A percentile compares a stretch with the other conserved stretches of the same genome.
These are phyloP conservation scores for Austropuccinia psidii DNA, from an alignment of 1,284 basidiomycete species.

Conservation along the genomic window DNA sequence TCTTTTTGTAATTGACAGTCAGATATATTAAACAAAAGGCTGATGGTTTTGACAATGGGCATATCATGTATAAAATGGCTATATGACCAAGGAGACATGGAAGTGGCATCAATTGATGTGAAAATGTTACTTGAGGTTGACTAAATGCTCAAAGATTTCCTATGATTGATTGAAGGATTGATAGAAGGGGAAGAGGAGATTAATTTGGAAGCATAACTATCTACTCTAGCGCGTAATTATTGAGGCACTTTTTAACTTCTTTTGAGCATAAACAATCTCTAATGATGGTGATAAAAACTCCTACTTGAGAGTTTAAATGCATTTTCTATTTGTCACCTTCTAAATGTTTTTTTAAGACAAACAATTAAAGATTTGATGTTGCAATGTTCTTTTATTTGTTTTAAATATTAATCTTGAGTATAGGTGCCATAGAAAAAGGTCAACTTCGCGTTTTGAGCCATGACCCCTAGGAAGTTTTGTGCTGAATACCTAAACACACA, in stretches of 20 bases:
- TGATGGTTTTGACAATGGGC: conserved; percentile 64
- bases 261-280: conserved; percentile 59
- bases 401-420: conserved; percentile 70
- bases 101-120: conserved; percentile 23
- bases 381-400: conserved; percentile 86
- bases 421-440: conserved; percentile 68
- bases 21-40: conserved; percentile 65
- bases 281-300: conserved; percentile 74
- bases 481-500: too few species aligned
- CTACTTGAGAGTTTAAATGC: conserved; percentile 84
- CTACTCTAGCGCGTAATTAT: conserved; percentile 70
- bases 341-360: conserved; percentile 46
- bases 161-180: conserved; percentile 38
- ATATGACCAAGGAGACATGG: conserved; percentile 11
- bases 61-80: conserved; percentile 57
- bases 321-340: conserved; percentile 80
- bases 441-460: too few species aligned
- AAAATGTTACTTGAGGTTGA: conserved; percentile 2
- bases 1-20: conserved; percentile 64
- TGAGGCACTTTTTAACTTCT: conserved; percentile 55
- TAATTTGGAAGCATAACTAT: conserved; percentile 72
- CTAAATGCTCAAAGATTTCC: not conserved
- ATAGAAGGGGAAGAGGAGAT: conserved; percentile 52
- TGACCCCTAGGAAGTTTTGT: too few species aligned
- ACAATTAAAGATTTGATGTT: conserved; percentile 96